phyloP scores from a whole-genome alignment of 148 eudicot species.

The Cornus florida region DNA sequence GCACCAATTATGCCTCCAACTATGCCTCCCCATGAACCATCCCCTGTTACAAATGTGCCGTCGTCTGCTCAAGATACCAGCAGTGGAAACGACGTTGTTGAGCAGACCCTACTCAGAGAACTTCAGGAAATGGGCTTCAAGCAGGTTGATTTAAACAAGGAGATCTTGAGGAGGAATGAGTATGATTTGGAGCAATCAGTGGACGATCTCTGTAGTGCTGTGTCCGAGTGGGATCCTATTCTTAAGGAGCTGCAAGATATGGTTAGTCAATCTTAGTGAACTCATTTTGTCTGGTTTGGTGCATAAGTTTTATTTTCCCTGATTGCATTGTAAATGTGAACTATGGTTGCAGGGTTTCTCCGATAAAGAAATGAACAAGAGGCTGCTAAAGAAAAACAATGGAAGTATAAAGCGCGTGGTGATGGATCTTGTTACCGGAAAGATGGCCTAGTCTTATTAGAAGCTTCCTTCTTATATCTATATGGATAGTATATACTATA shows the following conservation, averaged over 20 bases:
- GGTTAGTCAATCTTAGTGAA: conserved; percentile 36
- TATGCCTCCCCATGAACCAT: neutral
- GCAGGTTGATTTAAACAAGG: conserved; percentile 45
- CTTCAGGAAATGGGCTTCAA: conserved; percentile 64
- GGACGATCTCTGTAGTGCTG: conserved; percentile 58
- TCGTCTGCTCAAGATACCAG: conserved; percentile 11
- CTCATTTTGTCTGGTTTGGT: no score
- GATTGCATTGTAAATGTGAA: conserved; percentile 10
- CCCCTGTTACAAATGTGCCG: conserved; percentile 10
- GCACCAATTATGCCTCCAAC: conserved; percentile 8
- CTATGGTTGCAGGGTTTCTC: conserved; percentile 54
- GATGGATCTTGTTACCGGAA: conserved; percentile 77
- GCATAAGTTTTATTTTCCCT: neutral
- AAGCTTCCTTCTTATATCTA: neutral
- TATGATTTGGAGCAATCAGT: conserved; percentile 53
- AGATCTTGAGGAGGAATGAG: conserved; percentile 46
- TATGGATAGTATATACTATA: neutral
- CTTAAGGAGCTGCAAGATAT: conserved; percentile 73
- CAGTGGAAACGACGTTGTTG: conserved; percentile 22
- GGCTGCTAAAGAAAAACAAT: conserved; percentile 63
- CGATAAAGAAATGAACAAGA: conserved; percentile 55
- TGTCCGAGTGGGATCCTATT: conserved; percentile 58
- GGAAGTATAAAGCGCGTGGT: conserved; percentile 78
- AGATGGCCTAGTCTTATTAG: conserved; percentile 21
- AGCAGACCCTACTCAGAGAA: conserved; percentile 50